Evolutionary conservation across 2,329 filamentous ascomycete species (phyloP), one percentile per base, ranked within the genome.

Genomic region (Dendryphion nanum): DNA sequence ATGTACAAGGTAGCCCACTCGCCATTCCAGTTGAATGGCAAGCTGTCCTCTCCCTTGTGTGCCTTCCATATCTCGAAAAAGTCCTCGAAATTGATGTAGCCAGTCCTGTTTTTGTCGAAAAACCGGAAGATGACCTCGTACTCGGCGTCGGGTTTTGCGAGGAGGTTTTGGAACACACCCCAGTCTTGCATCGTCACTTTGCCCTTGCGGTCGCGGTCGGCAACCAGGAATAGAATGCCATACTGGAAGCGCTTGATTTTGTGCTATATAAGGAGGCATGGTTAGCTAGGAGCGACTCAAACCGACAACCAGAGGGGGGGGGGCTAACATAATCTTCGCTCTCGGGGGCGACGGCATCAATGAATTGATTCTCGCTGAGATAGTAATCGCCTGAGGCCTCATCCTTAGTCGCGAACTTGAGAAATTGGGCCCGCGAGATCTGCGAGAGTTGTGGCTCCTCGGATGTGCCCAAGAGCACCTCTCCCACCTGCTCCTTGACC

Each of bases 61-160:
- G 83, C 75, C 69, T 91, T 86, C 70, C 94, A 96, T 41, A 91
- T 73, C 42, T 81, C 78, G 61, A 88, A 82, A 70, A 98, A 90
- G 56, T 89, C 82, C 26, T 95, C 86, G 61, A 91, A 95, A 65
- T 90, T 91, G 59, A 98, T 89, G 33, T 79, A 79, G 44, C 93
- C 93, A 15, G 82, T 86, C 45, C 86, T 81, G 35, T 91, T 83
- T 55, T 88, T 78, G 62, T 97, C 91, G 69, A 98, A 98, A 38
- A 98, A 79, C 56, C 93, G 87, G 73, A 97, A 98, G 13, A 93
- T 91, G 56, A 98, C 95, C 69, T 97, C 90, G 71, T 98, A 98
- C 72, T 98, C 93, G 66, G 93, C 93, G 62, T 97, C 93, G 45
- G 93, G 86, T 71, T 96, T 97, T 53, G 78, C 77, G 42, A 98